These are phyloP conservation scores for Calonectria pseudoreteaudii DNA, from an alignment of 2,329 filamentous ascomycete genomes.

Conservation along the genomic window DNA sequence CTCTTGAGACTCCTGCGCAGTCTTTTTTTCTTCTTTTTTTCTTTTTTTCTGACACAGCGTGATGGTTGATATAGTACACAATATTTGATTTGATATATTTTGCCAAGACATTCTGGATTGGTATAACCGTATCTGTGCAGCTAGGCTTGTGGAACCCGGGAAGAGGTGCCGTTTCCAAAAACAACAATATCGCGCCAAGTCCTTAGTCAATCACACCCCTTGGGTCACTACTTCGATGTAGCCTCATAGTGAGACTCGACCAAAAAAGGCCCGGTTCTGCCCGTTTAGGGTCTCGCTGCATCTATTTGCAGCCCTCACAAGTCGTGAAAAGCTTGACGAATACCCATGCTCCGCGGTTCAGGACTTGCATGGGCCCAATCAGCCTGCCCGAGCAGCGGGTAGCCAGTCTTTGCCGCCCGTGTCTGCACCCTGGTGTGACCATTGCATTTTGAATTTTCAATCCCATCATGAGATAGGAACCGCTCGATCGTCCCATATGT, in stretches of 20 bases:
- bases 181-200: not conserved
- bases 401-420: not conserved
- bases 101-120: not conserved
- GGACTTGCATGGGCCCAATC: not conserved
- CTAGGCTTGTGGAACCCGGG: slow-evolving; percentile 7
- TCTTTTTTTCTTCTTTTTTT: not conserved
- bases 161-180: not conserved
- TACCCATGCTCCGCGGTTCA: not conserved
- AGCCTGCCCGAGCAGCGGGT: not conserved
- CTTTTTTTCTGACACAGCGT: not conserved
- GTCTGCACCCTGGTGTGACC: slow-evolving; percentile 9
- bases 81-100: not conserved
- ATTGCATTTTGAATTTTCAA: not conserved
- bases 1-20: not conserved
- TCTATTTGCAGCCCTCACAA: not conserved
- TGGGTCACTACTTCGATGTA: not conserved
- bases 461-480: slow-evolving; percentile 7
- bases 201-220: not conserved
- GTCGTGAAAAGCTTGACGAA: not conserved
- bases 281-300: not conserved
- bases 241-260: not conserved
- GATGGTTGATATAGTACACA: not conserved
- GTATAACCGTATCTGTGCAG: not conserved
- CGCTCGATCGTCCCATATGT: not conserved
- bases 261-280: slow-evolving; percentile 5